These are phyloP conservation scores for Casuarina glauca DNA, from an alignment of 306 rosid genomes.

Conservation along the genomic window DNA sequence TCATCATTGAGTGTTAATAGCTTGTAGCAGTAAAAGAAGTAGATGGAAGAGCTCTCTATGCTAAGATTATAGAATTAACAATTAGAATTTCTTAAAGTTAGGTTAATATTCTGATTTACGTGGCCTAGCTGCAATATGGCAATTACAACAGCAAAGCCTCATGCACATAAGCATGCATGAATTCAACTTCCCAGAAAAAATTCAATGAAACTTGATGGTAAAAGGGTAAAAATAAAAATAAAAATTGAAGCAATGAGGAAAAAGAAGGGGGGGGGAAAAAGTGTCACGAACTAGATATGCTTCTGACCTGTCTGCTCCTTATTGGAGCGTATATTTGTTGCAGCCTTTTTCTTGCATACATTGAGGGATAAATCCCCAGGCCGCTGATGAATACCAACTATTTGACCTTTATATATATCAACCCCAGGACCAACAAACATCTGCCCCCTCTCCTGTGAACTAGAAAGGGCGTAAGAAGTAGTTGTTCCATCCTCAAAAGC, in stretches of 20 bases:
- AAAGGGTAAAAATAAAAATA: neutral
- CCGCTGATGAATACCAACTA: conserved; percentile 96
- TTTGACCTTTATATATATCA: conserved; percentile 89
- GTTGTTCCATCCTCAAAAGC: conserved; percentile 94
- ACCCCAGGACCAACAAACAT: conserved; percentile 83
- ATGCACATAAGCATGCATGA: neutral
- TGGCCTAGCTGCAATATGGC: neutral
- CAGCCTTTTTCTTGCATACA: conserved; percentile 97
- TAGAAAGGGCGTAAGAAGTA: conserved; percentile 81
- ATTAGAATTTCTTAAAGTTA: neutral
- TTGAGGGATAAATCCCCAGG: conserved; percentile 89
- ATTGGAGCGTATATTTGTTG: conserved; percentile 93
- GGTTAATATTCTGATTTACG: neutral
- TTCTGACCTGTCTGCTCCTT: conserved; percentile 87
- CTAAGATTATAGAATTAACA: neutral
- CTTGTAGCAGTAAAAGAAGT: neutral
- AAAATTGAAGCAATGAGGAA: neutral
- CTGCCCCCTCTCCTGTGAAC: conserved; percentile 96
- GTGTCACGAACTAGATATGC: conserved; percentile 15
- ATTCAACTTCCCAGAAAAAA: neutral
- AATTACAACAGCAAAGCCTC: neutral
- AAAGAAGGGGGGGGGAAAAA: neutral
- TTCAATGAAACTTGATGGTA: neutral
- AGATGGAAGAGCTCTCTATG: neutral
- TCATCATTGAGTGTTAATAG: neutral